Base-by-base conservation (phyloP, 768 basidiomycete species). In the Mycena vulgaris region DNA sequence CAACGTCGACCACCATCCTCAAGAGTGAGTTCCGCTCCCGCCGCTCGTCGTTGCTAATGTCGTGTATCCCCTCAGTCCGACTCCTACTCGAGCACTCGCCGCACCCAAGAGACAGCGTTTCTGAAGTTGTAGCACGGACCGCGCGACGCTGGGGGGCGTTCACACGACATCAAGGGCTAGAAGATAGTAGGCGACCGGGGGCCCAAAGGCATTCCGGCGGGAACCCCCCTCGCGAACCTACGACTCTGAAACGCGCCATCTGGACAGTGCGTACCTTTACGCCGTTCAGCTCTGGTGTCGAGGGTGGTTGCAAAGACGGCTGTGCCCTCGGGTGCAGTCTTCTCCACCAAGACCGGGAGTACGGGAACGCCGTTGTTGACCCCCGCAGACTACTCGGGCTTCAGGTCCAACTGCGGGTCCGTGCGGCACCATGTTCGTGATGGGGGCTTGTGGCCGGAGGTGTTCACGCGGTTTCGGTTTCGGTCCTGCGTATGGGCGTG, bases 171-270 rank as follows among this genome's bases (percentile, higher is more conserved):
- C 37, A 53, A 63, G 42, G 62, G 25, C 30, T 35, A 27, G 35
- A 63, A 21, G 49, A 52, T 63, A 63, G 51, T 9, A 27, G 62
- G 37, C 14, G 33, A 21, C 11, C 49, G 49, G 25, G 37, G 37
- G 37, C 16, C 37, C 37, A 48, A 21, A n/a, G 19, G 48, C 55
- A 23, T 25, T 17, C 28, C 52, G 16, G 52, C 52, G 33, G 33
- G 33, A 62, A 53, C 30, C 63, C n/a, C 35, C 21, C 80, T 51
- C 27, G 8, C 3, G 49, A 28, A 30, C 62, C 51, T 63, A 31
- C 13, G 37, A 63, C 51, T 63, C 52, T 33, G 62, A 63, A 63
- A 45, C 62, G 62, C 30, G 17, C 28, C 62, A 31, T 42, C 28
- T 63, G 51, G 37, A 55, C 39, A 21, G 62, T 31, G 51, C 61